Conservation (phyloP, 2,329 filamentous ascomycete species). For the Thielaviopsis populi region DNA sequence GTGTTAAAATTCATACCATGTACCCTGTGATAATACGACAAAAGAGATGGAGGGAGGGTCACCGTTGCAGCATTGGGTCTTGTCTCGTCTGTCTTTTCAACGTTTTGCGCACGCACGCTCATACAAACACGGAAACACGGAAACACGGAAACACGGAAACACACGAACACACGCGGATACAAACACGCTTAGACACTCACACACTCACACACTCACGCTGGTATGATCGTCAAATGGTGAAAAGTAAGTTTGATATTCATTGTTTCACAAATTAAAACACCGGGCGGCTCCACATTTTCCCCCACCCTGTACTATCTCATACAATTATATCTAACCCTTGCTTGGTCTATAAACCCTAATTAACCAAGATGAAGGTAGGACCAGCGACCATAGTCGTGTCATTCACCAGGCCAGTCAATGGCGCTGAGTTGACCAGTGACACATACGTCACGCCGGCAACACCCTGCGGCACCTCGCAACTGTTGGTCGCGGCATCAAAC, state of each 20-base stretch:
- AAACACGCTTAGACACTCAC: too few species aligned
- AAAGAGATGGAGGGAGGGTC: background rate
- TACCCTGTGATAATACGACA: background rate
- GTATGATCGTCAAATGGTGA: background rate
- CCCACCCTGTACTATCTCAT: too few species aligned
- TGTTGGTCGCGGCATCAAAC: conserved; percentile 35
- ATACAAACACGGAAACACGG: too few species aligned
- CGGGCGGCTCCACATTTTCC: background rate
- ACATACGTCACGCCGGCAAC: conserved; percentile 52
- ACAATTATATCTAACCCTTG: background rate
- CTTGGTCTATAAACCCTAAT: conserved; percentile 24
- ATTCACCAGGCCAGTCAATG: conserved; percentile 36
- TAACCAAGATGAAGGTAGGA: conserved; percentile 41
- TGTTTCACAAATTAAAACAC: background rate
- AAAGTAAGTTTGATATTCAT: background rate
- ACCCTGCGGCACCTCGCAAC: conserved; percentile 46
- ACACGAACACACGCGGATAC: too few species aligned
- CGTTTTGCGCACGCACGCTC: too few species aligned
- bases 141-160: too few species aligned
- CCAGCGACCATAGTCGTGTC: conserved; percentile 54
- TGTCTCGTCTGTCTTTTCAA: background rate
- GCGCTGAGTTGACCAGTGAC: conserved; percentile 42
- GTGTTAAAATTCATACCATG: background rate
- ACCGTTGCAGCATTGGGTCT: background rate
- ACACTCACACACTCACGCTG: too few species aligned